Conservation (phyloP, 495 filamentous ascomycete species). For the Xylaria acuta region DNA sequence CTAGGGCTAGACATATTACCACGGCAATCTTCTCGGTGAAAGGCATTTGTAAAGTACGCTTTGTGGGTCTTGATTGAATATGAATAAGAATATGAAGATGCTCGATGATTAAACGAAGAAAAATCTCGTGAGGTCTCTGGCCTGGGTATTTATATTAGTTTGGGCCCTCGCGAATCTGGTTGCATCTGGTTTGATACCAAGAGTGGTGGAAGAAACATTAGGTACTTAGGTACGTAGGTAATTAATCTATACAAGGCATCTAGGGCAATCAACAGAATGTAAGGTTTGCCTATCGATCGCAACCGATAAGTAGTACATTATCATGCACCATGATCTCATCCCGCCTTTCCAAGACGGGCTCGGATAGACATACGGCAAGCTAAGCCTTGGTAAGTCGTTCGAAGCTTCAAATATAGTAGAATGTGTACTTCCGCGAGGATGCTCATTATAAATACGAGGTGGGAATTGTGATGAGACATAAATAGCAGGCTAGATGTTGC, state of each 20-base stretch:
- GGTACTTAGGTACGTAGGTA: not conserved
- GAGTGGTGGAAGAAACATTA: not conserved
- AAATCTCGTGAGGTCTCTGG: not conserved
- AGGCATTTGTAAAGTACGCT: not conserved
- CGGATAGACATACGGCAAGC: not conserved
- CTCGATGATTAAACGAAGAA: not conserved
- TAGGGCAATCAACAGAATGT: not conserved
- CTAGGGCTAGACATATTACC: not conserved
- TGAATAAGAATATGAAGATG: not conserved
- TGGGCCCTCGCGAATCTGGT: not conserved
- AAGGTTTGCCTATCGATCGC: constrained; percentile 3
- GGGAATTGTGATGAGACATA: not conserved
- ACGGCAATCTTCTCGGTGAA: not conserved
- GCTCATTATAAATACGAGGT: not conserved
- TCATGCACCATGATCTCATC: constrained; percentile 2
- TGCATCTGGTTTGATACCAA: not conserved
- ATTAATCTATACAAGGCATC: not conserved
- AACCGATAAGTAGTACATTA: not conserved
- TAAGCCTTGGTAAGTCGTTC: not conserved
- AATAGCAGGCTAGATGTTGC: not conserved
- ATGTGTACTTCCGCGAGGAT: not conserved
- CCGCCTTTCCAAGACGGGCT: not conserved
- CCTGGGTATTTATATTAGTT: constrained; percentile 8
- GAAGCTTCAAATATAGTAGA: not conserved
- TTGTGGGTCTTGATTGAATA: not conserved